A percentile compares a stretch with the other conserved stretches of the same genome.
phyloP scores from a whole-genome alignment of 2,329 filamentous ascomycete genomes.

The Corinectria fuckeliana region DNA sequence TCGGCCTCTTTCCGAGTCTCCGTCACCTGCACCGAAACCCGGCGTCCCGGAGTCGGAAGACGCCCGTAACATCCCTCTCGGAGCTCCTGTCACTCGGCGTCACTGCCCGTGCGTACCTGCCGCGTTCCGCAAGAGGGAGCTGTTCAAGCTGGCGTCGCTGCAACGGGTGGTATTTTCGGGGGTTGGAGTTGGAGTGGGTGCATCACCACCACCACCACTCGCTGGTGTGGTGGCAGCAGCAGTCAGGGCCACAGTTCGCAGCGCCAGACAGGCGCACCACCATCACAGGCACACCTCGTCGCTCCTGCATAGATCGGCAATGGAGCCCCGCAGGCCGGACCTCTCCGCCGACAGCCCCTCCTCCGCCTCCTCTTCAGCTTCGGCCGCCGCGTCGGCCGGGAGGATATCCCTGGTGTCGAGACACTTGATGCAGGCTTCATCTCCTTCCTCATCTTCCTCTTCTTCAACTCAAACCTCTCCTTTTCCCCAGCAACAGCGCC shows the following conservation, averaged over 20 bases:
- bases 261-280: neutral
- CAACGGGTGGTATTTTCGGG: conserved; percentile 17
- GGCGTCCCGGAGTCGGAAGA: conserved; percentile 27
- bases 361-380: conserved; percentile 29
- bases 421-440: conserved; percentile 29
- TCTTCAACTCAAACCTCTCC: conserved; percentile 23
- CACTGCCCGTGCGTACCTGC: neutral
- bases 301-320: conserved; percentile 38
- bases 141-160: conserved; percentile 31
- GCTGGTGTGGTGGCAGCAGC: conserved; percentile 21
- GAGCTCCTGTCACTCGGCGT: conserved; percentile 6
- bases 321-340: conserved; percentile 41
- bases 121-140: neutral
- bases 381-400: conserved; percentile 36
- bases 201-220: neutral
- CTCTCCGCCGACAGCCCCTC: conserved; percentile 42
- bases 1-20: conserved; percentile 21
- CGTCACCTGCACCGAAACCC: conserved; percentile 12
- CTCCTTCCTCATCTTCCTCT: conserved; percentile 24
- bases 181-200: conserved; percentile 6
- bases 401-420: conserved; percentile 40
- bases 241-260: conserved; percentile 13
- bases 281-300: conserved; percentile 9
- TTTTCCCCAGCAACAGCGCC: conserved; percentile 27
- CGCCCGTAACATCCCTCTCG: conserved; percentile 21